Conservation (phyloP, 2,329 filamentous ascomycete genomes). For the Colletotrichum godetiae region DNA sequence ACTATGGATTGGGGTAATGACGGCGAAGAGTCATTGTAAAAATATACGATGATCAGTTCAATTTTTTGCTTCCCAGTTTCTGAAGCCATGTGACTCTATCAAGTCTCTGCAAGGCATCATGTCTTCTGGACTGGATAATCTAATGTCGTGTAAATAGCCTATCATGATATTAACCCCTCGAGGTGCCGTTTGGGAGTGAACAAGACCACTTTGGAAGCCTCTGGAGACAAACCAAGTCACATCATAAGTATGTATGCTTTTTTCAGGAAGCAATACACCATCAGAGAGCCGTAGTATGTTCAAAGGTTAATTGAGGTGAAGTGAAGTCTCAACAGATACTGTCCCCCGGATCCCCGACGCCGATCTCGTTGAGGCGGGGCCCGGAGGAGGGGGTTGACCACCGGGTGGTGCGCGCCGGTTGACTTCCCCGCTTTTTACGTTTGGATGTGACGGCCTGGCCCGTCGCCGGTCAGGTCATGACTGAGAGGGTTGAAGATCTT, state of each 20-base stretch:
- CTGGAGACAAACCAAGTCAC: neutral
- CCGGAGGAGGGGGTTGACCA: neutral
- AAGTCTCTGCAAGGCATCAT: neutral
- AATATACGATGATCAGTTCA: no score
- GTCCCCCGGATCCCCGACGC: conserved; percentile 2
- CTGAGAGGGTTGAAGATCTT: neutral
- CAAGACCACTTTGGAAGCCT: neutral
- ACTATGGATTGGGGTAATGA: neutral
- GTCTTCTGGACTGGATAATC: neutral
- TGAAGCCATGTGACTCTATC: neutral
- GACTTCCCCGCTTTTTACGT: neutral
- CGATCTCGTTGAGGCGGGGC: neutral
- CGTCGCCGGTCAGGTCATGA: neutral
- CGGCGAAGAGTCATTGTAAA: neutral
- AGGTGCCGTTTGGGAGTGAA: neutral
- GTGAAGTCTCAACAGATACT: neutral
- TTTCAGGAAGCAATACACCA: neutral
- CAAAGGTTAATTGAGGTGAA: neutral
- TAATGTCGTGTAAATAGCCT: neutral
- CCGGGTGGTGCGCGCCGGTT: neutral
- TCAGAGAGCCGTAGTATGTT: neutral
- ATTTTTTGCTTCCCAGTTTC: no score
- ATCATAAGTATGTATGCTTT: neutral
- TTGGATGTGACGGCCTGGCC: conserved; percentile 5
- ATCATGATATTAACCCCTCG: neutral